A percentile compares a stretch with the other conserved stretches of the same genome.
Evolutionary conservation across 192 early-diverging fungal genomes (phyloP).

Genomic region (Umbelopsis isabellina): DNA sequence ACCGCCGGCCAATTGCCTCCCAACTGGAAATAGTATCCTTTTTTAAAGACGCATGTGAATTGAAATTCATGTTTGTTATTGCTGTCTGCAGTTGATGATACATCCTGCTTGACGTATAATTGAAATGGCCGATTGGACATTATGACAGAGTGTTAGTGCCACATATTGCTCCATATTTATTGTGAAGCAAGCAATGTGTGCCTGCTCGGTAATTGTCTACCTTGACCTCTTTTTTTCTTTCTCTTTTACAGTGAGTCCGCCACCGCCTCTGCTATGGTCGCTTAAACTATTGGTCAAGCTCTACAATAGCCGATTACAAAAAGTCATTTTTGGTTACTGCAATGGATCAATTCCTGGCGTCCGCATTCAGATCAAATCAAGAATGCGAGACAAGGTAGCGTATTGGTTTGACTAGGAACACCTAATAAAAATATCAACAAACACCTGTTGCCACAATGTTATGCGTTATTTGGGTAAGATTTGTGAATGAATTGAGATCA

Average conservation of each 20-base stretch:
- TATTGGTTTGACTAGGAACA: constrained; percentile 13
- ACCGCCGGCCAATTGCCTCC: constrained; percentile 93
- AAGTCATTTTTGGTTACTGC: not conserved
- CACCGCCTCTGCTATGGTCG: constrained; percentile 45
- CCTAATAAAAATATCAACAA: constrained; percentile 13
- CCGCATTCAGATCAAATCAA: not conserved
- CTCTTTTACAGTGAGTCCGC: constrained; percentile 43
- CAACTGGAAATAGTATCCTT: constrained; percentile 96
- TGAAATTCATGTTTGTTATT: constrained; percentile 27
- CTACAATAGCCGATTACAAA: not conserved
- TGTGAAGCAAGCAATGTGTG: constrained; percentile 18
- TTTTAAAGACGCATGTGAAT: constrained; percentile 30
- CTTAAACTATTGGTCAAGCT: constrained; percentile 28
- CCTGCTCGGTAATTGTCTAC: constrained; percentile 46
- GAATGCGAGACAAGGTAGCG: constrained; percentile 13
- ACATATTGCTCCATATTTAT: constrained; percentile 11
- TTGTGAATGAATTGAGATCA: not conserved
- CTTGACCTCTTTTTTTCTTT: constrained; percentile 42
- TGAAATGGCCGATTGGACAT: constrained; percentile 38
- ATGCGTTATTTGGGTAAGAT: constrained; percentile 1
- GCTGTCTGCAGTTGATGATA: constrained; percentile 23
- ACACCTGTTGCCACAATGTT: not conserved
- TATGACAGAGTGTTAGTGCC: constrained; percentile 31
- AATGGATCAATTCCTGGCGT: not conserved
- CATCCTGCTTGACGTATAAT: not conserved